Percentiles rank a stretch among this genome's conserved stretches.
Evolutionary conservation across 805 yeast species (phyloP).

Genomic region (Yarrowia hollandica): DNA sequence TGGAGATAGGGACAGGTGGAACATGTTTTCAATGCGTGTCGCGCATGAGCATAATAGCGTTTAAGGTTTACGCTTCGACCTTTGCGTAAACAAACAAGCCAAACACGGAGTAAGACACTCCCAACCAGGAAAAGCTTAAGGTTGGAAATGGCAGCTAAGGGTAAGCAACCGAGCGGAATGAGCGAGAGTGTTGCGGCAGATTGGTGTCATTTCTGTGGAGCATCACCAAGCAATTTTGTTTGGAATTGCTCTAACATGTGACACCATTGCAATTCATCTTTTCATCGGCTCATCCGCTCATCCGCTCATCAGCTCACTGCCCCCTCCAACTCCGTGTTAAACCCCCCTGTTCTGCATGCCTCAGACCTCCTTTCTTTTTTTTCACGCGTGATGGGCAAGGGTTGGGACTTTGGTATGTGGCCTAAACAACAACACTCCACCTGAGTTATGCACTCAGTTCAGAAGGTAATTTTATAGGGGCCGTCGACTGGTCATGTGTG

Average conservation of each 20-base stretch:
- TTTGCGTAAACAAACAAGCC: slow-evolving; percentile 25
- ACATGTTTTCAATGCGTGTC: slow-evolving; percentile 23
- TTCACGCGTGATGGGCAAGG: slow-evolving; percentile 20
- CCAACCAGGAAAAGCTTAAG: slow-evolving; percentile 1
- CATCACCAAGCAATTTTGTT: too few relatives aligned
- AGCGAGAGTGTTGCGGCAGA: too few relatives aligned
- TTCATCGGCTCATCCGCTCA: too few relatives aligned
- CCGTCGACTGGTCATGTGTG: too few relatives aligned
- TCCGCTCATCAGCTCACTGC: too few relatives aligned
- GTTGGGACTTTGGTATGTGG: slow-evolving; percentile 1
- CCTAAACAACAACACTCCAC: slow-evolving; percentile 12
- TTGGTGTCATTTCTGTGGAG: too few relatives aligned
- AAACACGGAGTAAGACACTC: slow-evolving; percentile 25
- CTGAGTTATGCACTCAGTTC: slow-evolving; percentile 15
- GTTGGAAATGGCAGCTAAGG: too few relatives aligned
- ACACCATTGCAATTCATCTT: too few relatives aligned
- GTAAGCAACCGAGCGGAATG: too few relatives aligned
- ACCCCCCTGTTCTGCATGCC: background rate
- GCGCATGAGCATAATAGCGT: background rate
- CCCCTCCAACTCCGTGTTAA: too few relatives aligned
- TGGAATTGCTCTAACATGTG: too few relatives aligned
- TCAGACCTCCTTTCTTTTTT: slow-evolving; percentile 8
- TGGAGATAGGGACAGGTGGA: slow-evolving; percentile 1
- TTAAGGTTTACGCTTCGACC: background rate
- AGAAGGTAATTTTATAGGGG: background rate